Evolutionary conservation across 305 asterid genomes (phyloP), one percentile per base, ranked within the genome.

Genomic region (Solanum hybrid): DNA sequence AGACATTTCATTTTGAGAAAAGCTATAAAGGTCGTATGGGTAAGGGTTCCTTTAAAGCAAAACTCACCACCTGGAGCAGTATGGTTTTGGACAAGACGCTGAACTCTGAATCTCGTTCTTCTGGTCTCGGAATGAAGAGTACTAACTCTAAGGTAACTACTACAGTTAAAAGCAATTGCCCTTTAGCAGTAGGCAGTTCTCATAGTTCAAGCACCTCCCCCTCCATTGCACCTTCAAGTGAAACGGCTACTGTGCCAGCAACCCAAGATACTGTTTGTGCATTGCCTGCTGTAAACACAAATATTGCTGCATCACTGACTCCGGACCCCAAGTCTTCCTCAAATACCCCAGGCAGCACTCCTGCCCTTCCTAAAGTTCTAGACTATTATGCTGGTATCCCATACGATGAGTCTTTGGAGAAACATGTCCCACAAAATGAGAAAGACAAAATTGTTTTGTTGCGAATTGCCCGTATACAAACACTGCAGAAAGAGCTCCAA

Each of bases 11-110:
- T 40, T 91, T 93, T 42, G 98, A 95, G 92, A 96, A 95, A 90
- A 93, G 90, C 91, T 93, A 91, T 92, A 95, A 92, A 91, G 96
- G 97, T 9, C 94, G 97, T 22, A 86, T 92, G 88, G 89, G 96
- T 11, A 97, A 94, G 94, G 95, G 97, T 64, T 91, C 97, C 90
- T 93, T 95, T 67, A 96, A 95, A 92, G 95, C 97, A 36, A 95
- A 92, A 89, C 94, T 94, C 6, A 91, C 97, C 71, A 94, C 97
- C 39, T 93, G 95, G 96, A 94, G 96, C 89, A 94, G 93, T 91
- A 94, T 95, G 98, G 96, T 94, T 73, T 79, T 94, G 92, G 98
- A 95, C 84, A 95, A 95, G 90, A 90, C 96, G 3, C 84, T 91
- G 77, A 94, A 94, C 91, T 91, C 92, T 2, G 92, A 93, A 46